Base-by-base conservation (phyloP, 148 eudicot species). In the Spergularia bocconei region DNA sequence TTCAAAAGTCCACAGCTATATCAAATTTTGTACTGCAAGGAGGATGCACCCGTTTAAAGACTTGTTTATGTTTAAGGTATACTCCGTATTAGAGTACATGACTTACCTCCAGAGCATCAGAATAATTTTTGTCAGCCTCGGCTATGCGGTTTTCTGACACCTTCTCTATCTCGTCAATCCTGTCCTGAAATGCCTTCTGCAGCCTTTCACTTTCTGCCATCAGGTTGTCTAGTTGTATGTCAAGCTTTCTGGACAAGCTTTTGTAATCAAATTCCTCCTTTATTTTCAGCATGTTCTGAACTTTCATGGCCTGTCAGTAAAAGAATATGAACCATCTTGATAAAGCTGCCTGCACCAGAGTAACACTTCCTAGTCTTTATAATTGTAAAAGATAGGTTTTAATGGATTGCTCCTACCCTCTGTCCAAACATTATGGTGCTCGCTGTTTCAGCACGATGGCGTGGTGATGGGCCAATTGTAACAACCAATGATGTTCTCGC, bases 241-340 rank as follows among this genome's bases (percentile, higher is more conserved):
- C 98, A 82, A 93, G 95, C 87, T 87, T 87, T 82, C 97, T 84
- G 16, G 97, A 87, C 83, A 93, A 86, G 82, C 93, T 91, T 78
- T 91, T 93, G 84, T 93, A 93, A 79, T 93, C 98, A 77, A 88
- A 93, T 71, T 93, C 98, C 81, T 93, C 98, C 85, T 93, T 93
- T 72, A 91, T 90, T 73, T 91, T 91, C 84, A 93, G 74, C 97
- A 93, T 93, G 82, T 90, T 93, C 82, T 90, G 89, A 70, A 93
- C 98, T 86, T 86, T 90, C 97, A 88, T 89, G 64, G 90, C 91
- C 93, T 91, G 79, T 62, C 52, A 25, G 29, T n/a, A 69, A 71
- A 79, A 52, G 33, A 62, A 58, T 50, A 61, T 51, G 51, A 58
- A 21, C 23, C 75, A 44, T 71, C 39, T 70, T 29, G 61, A 71